Base-by-base conservation (phyloP, 805 yeast genomes). In the Candida awuae region DNA sequence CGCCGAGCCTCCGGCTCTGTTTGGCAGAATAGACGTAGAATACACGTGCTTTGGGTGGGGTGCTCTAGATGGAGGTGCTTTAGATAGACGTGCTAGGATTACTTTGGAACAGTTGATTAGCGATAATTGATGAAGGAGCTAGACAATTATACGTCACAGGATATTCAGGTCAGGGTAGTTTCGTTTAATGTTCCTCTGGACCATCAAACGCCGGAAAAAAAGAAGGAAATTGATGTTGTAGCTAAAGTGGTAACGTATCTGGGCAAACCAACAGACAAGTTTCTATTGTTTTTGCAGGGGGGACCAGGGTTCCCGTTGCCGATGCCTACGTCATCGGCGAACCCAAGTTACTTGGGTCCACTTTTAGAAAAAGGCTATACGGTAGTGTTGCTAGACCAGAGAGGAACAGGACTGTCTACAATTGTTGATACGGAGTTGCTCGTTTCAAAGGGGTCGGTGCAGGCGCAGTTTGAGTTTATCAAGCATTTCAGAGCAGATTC, bases 391-490 rank as follows among this genome's bases (percentile, higher is more conserved):
- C 54, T 72, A 34, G 82, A 75, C 56, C 81, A 75, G 51, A 55
- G 81, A 49, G 82, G 81, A n/a, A 75, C 81, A 1, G 82, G 81
- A 0, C 52, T 69, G 19, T 68, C 76, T 34, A 58, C 69, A 4
- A 68, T 75, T 1, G 50, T 76, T 15, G 73, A 71, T 33, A 51
- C 56, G 2, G 50, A 45, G 3, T 51, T 59, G 0, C 20, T 59
- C 8, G 17, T 45, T 6, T 14, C 27, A 4, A 45, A 47, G 13
- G 51, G 48, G 0, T 41, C 53, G 7, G 48, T 43, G 3, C 29
- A 34, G 8, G 27, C 29, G 10, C 71, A 67, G 40, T 51, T 73
- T 20, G 51, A 60, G 6, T 72, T 61, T 44, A 41, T 75, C 8
- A 41, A 62, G 26, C 54, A 66, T 39, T 75, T 73, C 52, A 54